These are phyloP conservation scores for Diplogelasinospora grovesii DNA, from an alignment of 495 filamentous ascomycete species.

Conservation along the genomic window DNA sequence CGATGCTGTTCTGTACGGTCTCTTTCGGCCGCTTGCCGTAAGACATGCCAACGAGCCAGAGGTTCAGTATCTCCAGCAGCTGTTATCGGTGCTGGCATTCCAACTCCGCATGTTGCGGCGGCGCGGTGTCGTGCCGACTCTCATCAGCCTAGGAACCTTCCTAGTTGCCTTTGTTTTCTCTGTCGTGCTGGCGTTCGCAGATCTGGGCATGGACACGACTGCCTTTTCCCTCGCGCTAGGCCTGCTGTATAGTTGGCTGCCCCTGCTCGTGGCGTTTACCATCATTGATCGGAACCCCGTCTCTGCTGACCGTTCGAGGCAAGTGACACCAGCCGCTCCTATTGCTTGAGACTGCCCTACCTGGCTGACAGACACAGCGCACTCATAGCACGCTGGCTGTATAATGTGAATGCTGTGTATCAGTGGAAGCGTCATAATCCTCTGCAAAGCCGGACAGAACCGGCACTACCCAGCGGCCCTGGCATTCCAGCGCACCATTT, in stretches of 20 bases:
- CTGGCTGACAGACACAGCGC: background rate
- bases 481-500: too few species aligned
- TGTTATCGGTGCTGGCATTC: conserved; percentile 2
- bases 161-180: conserved; percentile 9
- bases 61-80: background rate
- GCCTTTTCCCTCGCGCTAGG: conserved; percentile 3
- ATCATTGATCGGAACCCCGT: conserved; percentile 11
- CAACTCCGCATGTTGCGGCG: conserved; percentile 6
- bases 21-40: conserved; percentile 1
- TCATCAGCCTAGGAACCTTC: conserved; percentile 7
- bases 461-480: background rate
- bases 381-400: conserved; percentile 6
- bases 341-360: too few species aligned
- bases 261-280: conserved; percentile 9
- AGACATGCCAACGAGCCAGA: background rate
- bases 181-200: conserved; percentile 7
- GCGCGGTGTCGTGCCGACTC: conserved; percentile 4
- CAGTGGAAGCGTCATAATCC: too few species aligned
- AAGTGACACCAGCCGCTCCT: background rate
- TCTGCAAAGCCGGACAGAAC: background rate
- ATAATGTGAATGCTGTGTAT: conserved; percentile 6
- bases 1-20: background rate
- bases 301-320: conserved; percentile 1
- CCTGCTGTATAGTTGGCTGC: conserved; percentile 7
- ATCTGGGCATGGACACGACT: conserved; percentile 2